Base-by-base conservation (phyloP, 2,329 filamentous ascomycete genomes). In the Ophiostoma australiae region DNA sequence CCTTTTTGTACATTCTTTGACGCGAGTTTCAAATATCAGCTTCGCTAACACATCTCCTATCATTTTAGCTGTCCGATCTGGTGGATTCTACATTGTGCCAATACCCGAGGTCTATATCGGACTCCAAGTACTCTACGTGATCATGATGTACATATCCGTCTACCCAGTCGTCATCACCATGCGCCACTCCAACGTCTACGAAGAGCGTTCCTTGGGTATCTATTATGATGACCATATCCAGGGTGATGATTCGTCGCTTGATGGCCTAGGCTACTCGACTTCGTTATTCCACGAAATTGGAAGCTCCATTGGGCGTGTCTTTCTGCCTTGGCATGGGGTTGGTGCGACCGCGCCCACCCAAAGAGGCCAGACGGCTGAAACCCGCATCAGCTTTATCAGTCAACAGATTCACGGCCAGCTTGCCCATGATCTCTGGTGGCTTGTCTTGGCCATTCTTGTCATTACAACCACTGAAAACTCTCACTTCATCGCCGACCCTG, bases 181-280 rank as follows among this genome's bases (percentile, higher is more conserved):
- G 79, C 85, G 89, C 37, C 87, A 89, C 76, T 90, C 89, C 55
- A 91, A 91, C 76, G 86, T 90, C 39, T 92, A 92, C 76, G 89
- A 91, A 76, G 89, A 92, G 75, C 83, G 87, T 7, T 89, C 86
- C 0, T 80, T 91, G 1, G 89, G 89, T 0, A 85, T 89, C 41
- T 87, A 88, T 72, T 79, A 79, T 61, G 79, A 82, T 33, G 79
- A 79, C 27, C 35, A 66, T 1, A 23, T 63, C 23, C 33, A 66
- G 23, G 35, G 17, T 13, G 39, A n/a, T 44, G 27, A 23, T 48
- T 37, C n/a, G 27, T 7, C 27, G 6, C 5, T 33, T 20, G 58
- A 63, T 27, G 23, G 11, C 33, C 27, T 11, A 27, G 52, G 11
- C 7, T 13, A 27, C 27, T 63, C 58, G 27, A 33, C 4, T 4